These are phyloP conservation scores for Ballota nigra DNA, from an alignment of 257 asterid genomes.

Conservation along the genomic window DNA sequence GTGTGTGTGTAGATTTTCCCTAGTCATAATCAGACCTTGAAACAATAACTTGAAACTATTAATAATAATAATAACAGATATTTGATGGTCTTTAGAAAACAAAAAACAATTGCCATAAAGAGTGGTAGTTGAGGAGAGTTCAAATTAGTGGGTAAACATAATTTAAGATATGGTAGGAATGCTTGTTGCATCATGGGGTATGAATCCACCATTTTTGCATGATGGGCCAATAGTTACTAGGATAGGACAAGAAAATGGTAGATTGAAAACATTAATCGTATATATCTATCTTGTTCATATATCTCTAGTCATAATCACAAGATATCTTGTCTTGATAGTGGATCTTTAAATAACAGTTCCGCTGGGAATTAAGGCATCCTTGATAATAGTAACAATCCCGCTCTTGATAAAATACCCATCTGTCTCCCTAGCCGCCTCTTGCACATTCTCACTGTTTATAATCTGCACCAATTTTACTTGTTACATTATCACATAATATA, in stretches of 20 bases:
- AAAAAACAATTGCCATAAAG: too few species aligned
- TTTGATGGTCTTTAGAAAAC: background rate
- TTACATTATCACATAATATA: background rate
- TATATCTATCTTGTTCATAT: too few species aligned
- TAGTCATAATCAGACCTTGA: too few species aligned
- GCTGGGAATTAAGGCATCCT: slow-evolving; percentile 63
- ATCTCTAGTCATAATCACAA: too few species aligned
- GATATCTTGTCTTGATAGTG: too few species aligned
- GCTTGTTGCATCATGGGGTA: too few species aligned
- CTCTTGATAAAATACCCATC: slow-evolving; percentile 77
- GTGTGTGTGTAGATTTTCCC: too few species aligned
- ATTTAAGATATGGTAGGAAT: background rate
- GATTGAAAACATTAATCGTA: too few species aligned
- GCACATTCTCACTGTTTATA: slow-evolving; percentile 50
- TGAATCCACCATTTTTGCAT: too few species aligned
- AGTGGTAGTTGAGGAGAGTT: too few species aligned
- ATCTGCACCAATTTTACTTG: slow-evolving; percentile 33
- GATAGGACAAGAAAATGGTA: background rate
- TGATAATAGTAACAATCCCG: slow-evolving; percentile 56
- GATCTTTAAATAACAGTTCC: slow-evolving; percentile 51
- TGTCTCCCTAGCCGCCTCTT: slow-evolving; percentile 71
- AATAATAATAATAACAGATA: too few species aligned
- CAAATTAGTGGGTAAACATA: background rate
- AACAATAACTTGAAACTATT: too few species aligned
- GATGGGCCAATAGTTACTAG: background rate